Evolutionary conservation across 768 basidiomycete species (phyloP).

Genomic region (Dacryopinax spathularia): DNA sequence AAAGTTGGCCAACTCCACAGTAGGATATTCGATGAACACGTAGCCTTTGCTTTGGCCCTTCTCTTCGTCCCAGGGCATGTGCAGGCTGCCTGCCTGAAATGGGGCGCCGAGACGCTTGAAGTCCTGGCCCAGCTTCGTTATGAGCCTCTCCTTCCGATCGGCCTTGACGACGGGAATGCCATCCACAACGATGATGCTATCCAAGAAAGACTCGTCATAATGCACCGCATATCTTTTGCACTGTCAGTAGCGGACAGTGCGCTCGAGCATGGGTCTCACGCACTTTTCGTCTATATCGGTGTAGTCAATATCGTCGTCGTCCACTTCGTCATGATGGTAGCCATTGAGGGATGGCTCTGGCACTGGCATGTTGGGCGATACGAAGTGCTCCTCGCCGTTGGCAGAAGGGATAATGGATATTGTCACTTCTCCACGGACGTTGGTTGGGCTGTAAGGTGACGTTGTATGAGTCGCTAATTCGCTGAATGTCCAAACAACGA

Average conservation of each 20-base stretch:
- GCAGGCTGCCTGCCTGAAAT: constrained; percentile 63
- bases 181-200: constrained; percentile 85
- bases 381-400: neutral
- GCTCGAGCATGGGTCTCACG: constrained; percentile 14
- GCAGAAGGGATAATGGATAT: neutral
- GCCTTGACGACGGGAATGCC: constrained; percentile 83
- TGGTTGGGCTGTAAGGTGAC: no score
- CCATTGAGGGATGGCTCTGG: neutral
- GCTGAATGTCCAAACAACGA: neutral
- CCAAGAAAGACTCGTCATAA: constrained; percentile 62
- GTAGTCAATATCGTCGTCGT: constrained; percentile 65
- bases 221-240: constrained; percentile 66
- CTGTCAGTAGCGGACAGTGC: constrained; percentile 7
- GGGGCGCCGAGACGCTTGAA: constrained; percentile 68
- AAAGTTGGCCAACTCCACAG: constrained; percentile 50
- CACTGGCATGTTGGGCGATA: neutral
- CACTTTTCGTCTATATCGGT: constrained; percentile 81
- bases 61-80: constrained; percentile 75
- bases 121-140: constrained; percentile 68
- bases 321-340: constrained; percentile 11
- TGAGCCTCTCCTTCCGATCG: constrained; percentile 65
- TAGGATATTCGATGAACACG: constrained; percentile 67
- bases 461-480: no score
- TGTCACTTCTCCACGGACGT: no score
- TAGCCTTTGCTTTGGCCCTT: constrained; percentile 89